Percentiles rank a stretch among this genome's conserved stretches.
Conservation (phyloP, 2,329 filamentous ascomycete genomes). For the Thielaviopsis populi region DNA sequence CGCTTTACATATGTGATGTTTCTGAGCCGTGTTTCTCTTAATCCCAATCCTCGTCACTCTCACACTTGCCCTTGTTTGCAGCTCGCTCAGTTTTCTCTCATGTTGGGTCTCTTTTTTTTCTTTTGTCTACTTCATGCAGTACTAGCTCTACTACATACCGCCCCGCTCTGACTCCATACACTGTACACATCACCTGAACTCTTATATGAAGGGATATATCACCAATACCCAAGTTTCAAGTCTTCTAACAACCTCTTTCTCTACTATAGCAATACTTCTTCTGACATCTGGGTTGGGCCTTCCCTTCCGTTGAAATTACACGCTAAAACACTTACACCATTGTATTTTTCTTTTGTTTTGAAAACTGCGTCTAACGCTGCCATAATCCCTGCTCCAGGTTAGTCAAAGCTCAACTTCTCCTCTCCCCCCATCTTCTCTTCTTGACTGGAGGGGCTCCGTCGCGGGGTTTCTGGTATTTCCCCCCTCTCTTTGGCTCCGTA, state of each 20-base stretch:
- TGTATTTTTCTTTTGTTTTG: neutral
- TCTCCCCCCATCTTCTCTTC: neutral
- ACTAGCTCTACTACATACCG: neutral
- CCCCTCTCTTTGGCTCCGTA: neutral
- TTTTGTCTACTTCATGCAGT: neutral
- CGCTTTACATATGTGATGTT: neutral
- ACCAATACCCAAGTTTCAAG: neutral
- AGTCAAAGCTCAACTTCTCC: neutral
- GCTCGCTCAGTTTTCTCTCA: neutral
- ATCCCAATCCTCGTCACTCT: neutral
- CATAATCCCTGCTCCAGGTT: constrained; percentile 1
- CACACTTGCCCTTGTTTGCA: neutral
- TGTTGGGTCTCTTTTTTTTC: neutral
- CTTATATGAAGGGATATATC: neutral
- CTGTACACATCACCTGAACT: neutral
- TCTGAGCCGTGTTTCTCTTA: constrained; percentile 11
- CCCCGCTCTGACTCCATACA: neutral
- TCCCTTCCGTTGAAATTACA: neutral
- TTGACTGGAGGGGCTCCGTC: neutral
- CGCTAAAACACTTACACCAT: constrained; percentile 2
- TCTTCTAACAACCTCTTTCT: neutral
- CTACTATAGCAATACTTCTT: neutral
- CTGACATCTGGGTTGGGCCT: neutral
- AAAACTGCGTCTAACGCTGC: neutral
- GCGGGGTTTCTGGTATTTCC: neutral